Conservation (phyloP, 2,329 filamentous ascomycete genomes). For the Phialemonium atrogriseum region DNA sequence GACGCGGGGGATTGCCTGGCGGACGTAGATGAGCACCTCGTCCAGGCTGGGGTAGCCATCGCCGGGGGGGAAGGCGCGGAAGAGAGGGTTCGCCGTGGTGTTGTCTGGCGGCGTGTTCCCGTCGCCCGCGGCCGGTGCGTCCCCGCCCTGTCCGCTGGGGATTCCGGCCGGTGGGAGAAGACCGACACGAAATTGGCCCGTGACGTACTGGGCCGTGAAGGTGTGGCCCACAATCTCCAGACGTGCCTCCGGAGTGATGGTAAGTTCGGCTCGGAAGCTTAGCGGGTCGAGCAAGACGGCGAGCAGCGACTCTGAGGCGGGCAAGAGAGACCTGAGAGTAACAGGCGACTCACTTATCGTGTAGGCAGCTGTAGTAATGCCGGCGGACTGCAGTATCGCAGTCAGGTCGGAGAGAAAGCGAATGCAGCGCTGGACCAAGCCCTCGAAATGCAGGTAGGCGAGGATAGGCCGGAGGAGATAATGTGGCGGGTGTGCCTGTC, state of each 20-base stretch:
- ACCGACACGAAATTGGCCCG: constrained; percentile 11
- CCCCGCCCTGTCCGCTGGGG: background rate
- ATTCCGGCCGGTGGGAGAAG: constrained; percentile 6
- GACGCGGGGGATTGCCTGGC: background rate
- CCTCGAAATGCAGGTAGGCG: constrained; percentile 36
- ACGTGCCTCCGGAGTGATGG: constrained; percentile 32
- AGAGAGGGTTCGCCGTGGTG: background rate
- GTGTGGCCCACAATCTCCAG: constrained; percentile 30
- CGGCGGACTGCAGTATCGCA: constrained; percentile 34
- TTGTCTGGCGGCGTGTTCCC: background rate
- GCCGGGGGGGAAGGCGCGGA: background rate
- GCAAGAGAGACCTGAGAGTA: constrained; percentile 12
- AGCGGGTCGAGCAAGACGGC: constrained; percentile 33
- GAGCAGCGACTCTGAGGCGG: constrained; percentile 36
- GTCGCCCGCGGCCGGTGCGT: too few relatives aligned
- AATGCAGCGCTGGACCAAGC: constrained; percentile 28
- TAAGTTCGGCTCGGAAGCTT: constrained; percentile 32
- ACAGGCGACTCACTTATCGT: constrained; percentile 30
- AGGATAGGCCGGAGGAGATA: constrained; percentile 44
- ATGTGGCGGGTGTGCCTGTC: constrained; percentile 32
- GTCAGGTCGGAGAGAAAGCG: constrained; percentile 35
- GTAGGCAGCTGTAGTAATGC: constrained; percentile 32
- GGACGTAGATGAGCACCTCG: constrained; percentile 1
- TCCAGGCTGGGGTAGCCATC: background rate
- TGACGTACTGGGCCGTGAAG: constrained; percentile 25